phyloP scores from a whole-genome alignment of 371 early-diverging fungal genomes.

The Mortierella sp. region DNA sequence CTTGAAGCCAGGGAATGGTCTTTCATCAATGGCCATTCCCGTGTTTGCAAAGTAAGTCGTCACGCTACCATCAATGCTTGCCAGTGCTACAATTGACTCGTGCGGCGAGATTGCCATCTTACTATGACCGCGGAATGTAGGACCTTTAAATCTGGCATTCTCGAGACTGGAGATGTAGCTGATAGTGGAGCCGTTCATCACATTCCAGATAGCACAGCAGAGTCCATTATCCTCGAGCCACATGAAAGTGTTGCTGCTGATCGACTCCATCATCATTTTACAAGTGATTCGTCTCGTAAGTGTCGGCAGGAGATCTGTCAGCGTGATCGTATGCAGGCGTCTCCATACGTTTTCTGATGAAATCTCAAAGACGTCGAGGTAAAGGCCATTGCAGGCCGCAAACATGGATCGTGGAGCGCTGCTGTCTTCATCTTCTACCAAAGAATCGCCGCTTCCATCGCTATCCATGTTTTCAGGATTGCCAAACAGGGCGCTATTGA shows the following conservation, averaged over 20 bases:
- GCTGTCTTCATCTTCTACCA: not conserved
- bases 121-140: constrained; percentile 46
- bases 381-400: constrained; percentile 43
- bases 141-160: constrained; percentile 35
- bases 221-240: constrained; percentile 49
- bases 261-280: constrained; percentile 54
- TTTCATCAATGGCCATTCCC: constrained; percentile 41
- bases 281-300: constrained; percentile 46
- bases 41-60: constrained; percentile 48
- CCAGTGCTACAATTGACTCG: constrained; percentile 47
- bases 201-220: constrained; percentile 46
- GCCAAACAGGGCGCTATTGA: constrained; percentile 36
- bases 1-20: constrained; percentile 39
- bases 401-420: constrained; percentile 12
- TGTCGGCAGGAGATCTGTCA: constrained; percentile 41
- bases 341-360: constrained; percentile 33
- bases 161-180: constrained; percentile 33
- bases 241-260: constrained; percentile 46
- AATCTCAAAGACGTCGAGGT: constrained; percentile 41
- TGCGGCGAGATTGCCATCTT: constrained; percentile 51
- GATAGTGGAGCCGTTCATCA: constrained; percentile 39
- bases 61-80: constrained; percentile 44
- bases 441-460: not conserved
- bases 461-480: constrained; percentile 21
- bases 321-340: constrained; percentile 38